Evolutionary conservation across 202 grass and related monocot genomes (phyloP).

Genomic region (Saccharum hybrid): DNA sequence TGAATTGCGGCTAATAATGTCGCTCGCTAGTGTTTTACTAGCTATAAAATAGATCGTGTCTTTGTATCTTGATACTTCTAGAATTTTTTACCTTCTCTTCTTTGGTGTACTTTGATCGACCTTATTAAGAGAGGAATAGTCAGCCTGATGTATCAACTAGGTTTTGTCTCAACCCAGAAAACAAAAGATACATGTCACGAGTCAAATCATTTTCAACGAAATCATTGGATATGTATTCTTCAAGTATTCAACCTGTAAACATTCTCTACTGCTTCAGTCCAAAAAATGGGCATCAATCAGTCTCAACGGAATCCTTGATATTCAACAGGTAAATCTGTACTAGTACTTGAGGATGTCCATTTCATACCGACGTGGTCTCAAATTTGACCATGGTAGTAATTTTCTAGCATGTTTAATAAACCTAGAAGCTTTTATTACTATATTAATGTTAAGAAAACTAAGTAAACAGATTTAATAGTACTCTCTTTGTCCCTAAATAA

Average conservation of each 20-base stretch:
- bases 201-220: slow-evolving; percentile 29
- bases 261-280: background rate
- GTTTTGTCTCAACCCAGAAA: slow-evolving; percentile 12
- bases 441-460: background rate
- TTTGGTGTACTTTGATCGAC: slow-evolving; percentile 11
- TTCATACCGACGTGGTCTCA: background rate
- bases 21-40: background rate
- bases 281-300: background rate
- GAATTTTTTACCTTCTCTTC: background rate
- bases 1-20: slow-evolving; percentile 7
- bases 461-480: background rate
- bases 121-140: slow-evolving; percentile 6
- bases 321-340: slow-evolving; percentile 24
- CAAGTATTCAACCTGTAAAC: background rate
- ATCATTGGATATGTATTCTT: background rate
- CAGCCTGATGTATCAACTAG: slow-evolving; percentile 29
- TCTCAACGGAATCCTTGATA: background rate
- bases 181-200: background rate
- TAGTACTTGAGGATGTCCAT: background rate
- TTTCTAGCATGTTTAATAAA: background rate
- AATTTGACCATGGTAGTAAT: slow-evolving; percentile 1
- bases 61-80: slow-evolving; percentile 40
- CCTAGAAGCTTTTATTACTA: background rate
- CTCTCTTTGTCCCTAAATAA: too few relatives aligned
- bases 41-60: background rate